phyloP scores from a whole-genome alignment of 2,329 filamentous ascomycete genomes.

The Drechslera avenae region DNA sequence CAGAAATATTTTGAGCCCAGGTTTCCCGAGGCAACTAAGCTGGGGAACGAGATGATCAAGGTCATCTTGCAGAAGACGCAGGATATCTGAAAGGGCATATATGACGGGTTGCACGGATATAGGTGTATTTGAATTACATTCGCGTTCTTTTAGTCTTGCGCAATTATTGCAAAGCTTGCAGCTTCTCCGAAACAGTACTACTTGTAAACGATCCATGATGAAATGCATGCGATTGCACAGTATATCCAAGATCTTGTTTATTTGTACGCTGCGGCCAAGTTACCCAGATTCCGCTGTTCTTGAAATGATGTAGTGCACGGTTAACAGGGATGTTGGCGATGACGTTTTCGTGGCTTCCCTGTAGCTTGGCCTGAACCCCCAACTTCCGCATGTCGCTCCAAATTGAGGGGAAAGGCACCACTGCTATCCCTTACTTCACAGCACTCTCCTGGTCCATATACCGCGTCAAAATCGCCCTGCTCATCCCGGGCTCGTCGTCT shows the following conservation, averaged over 20 bases:
- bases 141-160: too few species aligned
- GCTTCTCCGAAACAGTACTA: too few species aligned
- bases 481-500: constrained; percentile 24
- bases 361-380: constrained; percentile 33
- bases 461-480: constrained; percentile 25
- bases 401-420: constrained; percentile 18
- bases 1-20: constrained; percentile 90
- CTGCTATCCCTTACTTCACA: constrained; percentile 26
- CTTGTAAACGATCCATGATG: too few species aligned
- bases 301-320: constrained; percentile 28
- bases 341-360: constrained; percentile 30
- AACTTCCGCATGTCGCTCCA: constrained; percentile 30
- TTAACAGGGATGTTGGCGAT: constrained; percentile 28
- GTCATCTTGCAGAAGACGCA: constrained; percentile 83
- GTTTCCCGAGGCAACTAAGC: constrained; percentile 81
- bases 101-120: too few species aligned
- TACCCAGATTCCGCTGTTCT: constrained; percentile 2
- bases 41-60: constrained; percentile 97
- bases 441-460: constrained; percentile 25
- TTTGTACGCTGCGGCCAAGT: neutral
- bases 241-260: constrained; percentile 5
- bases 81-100: constrained; percentile 8
- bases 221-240: too few species aligned
- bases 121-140: too few species aligned
- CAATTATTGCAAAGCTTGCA: too few species aligned